phyloP scores from a whole-genome alignment of 148 eudicot species.

The Vaccinium vitisidaea region DNA sequence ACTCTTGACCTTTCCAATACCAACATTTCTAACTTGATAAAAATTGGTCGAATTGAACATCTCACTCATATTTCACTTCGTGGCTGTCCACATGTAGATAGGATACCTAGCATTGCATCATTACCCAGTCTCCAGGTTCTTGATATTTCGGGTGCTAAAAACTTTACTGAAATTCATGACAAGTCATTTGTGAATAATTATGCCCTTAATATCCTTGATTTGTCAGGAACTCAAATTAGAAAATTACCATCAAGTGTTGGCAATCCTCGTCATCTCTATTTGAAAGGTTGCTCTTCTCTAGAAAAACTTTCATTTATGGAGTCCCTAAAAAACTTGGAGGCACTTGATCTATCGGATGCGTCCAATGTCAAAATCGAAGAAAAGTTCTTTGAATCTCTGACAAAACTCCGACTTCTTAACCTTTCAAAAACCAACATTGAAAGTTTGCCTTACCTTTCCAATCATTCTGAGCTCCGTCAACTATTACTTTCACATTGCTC shows the following conservation, averaged over 20 bases:
- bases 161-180: conserved; percentile 14
- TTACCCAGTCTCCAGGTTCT: conserved; percentile 20
- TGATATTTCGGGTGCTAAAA: conserved; percentile 23
- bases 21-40: conserved; percentile 8
- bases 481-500: conserved; percentile 8
- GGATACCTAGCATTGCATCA: conserved; percentile 4
- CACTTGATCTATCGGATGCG: conserved; percentile 23
- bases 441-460: neutral
- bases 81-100: neutral
- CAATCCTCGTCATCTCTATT: conserved; percentile 13
- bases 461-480: neutral
- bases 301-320: neutral
- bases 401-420: neutral
- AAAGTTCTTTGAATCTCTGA: neutral
- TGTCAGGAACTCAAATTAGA: conserved; percentile 10
- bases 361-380: neutral
- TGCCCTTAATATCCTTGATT: conserved; percentile 13
- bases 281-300: conserved; percentile 12
- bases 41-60: neutral
- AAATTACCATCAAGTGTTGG: conserved; percentile 15
- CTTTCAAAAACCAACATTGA: neutral
- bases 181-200: neutral
- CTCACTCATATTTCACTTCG: conserved; percentile 25
- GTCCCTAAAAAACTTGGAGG: neutral
- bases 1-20: conserved; percentile 26